Evolutionary conservation across 2,329 filamentous ascomycete species (phyloP).

Genomic region (Remersonia thermophila): DNA sequence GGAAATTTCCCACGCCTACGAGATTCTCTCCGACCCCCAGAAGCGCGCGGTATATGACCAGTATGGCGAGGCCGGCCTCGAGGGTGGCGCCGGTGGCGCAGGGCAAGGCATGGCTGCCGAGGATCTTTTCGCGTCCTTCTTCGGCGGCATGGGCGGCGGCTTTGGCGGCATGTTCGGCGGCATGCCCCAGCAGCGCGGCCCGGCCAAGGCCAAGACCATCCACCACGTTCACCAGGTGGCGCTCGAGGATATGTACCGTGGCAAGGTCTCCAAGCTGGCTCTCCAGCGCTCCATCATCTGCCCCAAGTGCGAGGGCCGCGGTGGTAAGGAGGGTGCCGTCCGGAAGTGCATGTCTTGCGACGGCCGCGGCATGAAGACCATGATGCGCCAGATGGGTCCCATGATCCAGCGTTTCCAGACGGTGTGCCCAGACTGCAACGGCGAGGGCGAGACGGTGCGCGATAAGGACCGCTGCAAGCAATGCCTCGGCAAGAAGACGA

Average conservation of each 20-base stretch:
- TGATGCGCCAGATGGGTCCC: conserved; percentile 99
- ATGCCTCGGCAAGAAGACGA: conserved; percentile 94
- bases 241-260: conserved; percentile 93
- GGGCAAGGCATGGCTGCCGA: conserved; percentile 85
- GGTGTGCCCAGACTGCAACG: conserved; percentile 94
- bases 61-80: conserved; percentile 92
- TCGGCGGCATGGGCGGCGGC: conserved; percentile 65
- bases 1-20: conserved; percentile 90
- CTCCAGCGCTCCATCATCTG: conserved; percentile 97
- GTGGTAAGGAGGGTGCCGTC: conserved; percentile 96
- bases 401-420: conserved; percentile 99
- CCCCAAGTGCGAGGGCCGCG: conserved; percentile 82
- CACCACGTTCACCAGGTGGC: conserved; percentile 98
- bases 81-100: conserved; percentile 64
- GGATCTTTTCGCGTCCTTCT: conserved; percentile 95
- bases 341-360: conserved; percentile 86
- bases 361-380: conserved; percentile 95
- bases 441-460: conserved; percentile 91
- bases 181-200: conserved; percentile 68
- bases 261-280: conserved; percentile 94
- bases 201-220: conserved; percentile 83
- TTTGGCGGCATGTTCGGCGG: conserved; percentile 68
- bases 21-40: conserved; percentile 81
- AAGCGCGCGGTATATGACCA: conserved; percentile 92
- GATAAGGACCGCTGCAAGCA: conserved; percentile 97